Conservation (phyloP, 75 land plant species). For the Pinus tabuliformis region DNA sequence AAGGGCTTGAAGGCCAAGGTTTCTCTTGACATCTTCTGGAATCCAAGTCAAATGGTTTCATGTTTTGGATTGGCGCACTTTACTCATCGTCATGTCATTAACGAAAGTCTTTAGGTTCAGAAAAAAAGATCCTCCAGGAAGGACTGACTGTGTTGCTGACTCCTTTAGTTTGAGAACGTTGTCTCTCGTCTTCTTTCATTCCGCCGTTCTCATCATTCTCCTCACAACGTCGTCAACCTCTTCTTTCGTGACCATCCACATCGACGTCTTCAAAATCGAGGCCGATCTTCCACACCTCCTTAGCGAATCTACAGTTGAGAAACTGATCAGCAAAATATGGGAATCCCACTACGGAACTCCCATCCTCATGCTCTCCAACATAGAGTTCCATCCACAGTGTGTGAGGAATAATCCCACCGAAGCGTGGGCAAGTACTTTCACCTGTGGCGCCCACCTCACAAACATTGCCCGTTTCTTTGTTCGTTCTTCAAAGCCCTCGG, state of each 20-base stretch:
- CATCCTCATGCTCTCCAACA: conserved; percentile 9
- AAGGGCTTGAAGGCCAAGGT: no score
- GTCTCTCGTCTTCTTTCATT: conserved; percentile 6
- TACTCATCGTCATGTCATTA: no score
- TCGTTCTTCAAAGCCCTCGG: conserved; percentile 4
- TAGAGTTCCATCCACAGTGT: conserved; percentile 14
- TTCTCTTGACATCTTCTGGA: no score
- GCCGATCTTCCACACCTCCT: conserved; percentile 13
- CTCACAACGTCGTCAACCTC: conserved; percentile 10
- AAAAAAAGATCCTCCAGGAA: no score
- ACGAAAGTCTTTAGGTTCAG: no score
- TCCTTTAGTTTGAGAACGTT: background rate
- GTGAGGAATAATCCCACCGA: conserved; percentile 7
- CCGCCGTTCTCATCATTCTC: conserved; percentile 10
- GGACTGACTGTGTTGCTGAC: no score
- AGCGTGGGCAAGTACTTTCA: conserved; percentile 12
- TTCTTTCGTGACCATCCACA: conserved; percentile 4
- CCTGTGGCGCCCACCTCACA: conserved; percentile 9
- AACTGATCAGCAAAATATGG: conserved; percentile 5
- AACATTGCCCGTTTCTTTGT: conserved; percentile 2
- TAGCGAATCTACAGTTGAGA: conserved; percentile 15
- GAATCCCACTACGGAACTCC: conserved; percentile 8
- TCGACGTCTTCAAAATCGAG: conserved; percentile 4
- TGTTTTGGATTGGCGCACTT: no score
- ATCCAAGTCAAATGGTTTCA: no score